Evolutionary conservation across 2,329 filamentous ascomycete species (phyloP).

Genomic region (Ophidiomyces ophidiicola): DNA sequence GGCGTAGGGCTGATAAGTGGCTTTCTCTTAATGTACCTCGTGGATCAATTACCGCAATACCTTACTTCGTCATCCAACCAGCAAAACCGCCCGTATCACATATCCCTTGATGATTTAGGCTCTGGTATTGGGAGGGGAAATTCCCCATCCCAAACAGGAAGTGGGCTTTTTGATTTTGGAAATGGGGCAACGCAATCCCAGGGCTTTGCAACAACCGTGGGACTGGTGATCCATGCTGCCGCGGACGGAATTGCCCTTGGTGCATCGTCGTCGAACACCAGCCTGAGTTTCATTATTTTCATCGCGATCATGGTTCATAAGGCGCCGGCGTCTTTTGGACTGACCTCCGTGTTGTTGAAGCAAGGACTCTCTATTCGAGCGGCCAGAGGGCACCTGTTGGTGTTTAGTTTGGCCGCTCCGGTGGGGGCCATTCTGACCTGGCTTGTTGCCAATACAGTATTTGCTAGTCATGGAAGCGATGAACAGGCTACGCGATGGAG

Average conservation of each 20-base stretch:
- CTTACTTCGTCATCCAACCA: constrained; percentile 53
- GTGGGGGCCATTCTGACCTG: constrained; percentile 75
- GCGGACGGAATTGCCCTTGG: constrained; percentile 94
- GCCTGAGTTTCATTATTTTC: constrained; percentile 83
- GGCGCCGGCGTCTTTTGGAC: constrained; percentile 84
- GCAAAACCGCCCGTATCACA: constrained; percentile 62
- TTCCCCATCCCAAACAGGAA: constrained; percentile 31
- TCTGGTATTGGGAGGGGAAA: constrained; percentile 38
- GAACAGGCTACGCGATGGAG: constrained; percentile 63
- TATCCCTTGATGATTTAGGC: constrained; percentile 73
- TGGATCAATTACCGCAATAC: constrained; percentile 72
- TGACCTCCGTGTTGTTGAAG: constrained; percentile 80
- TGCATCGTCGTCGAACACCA: constrained; percentile 68
- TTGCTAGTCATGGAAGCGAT: constrained; percentile 38
- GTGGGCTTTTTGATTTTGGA: constrained; percentile 23
- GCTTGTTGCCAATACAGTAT: constrained; percentile 61
- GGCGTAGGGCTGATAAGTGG: constrained; percentile 76
- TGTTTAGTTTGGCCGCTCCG: constrained; percentile 87
- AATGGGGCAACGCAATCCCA: constrained; percentile 21
- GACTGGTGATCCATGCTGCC: constrained; percentile 88
- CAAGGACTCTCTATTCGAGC: constrained; percentile 81
- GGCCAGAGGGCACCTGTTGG: constrained; percentile 68
- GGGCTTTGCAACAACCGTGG: constrained; percentile 70
- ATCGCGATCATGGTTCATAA: constrained; percentile 96
- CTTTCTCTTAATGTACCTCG: constrained; percentile 92